Evolutionary conservation across 345 rosid species (phyloP).

Genomic region (Gossypium longicalyx): DNA sequence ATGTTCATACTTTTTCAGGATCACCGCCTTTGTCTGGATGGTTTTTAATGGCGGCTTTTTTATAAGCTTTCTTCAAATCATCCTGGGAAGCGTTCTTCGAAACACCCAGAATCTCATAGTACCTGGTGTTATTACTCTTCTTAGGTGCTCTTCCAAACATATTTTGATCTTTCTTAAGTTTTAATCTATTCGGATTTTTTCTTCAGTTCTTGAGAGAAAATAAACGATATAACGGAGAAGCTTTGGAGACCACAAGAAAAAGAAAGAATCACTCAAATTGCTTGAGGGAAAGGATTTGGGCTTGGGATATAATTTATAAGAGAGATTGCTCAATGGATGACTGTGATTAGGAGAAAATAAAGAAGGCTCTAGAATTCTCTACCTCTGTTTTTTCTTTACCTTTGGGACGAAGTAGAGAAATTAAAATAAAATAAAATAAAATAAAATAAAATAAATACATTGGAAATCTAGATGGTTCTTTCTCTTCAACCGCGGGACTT

Average conservation of each 20-base stretch:
- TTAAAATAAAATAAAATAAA: neutral
- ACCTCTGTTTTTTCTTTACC: neutral
- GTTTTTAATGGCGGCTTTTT: slow-evolving; percentile 86
- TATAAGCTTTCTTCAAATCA: slow-evolving; percentile 86
- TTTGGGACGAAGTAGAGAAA: no score
- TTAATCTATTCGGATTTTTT: neutral
- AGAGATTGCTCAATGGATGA: neutral
- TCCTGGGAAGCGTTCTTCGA: slow-evolving; percentile 69
- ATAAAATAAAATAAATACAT: neutral
- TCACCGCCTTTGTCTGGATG: slow-evolving; percentile 99
- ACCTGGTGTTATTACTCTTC: slow-evolving; percentile 76
- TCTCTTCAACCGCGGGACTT: neutral
- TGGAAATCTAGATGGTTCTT: neutral
- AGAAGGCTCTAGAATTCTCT: slow-evolving; percentile 15
- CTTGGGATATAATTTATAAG: neutral
- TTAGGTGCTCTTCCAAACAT: slow-evolving; percentile 81
- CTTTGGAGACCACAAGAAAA: neutral
- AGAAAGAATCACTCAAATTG: no score
- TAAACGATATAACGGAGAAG: neutral
- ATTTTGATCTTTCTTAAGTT: slow-evolving; percentile 4
- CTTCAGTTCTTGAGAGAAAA: no score
- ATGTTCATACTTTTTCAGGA: slow-evolving; percentile 65
- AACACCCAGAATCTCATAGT: slow-evolving; percentile 82
- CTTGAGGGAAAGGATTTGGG: neutral
- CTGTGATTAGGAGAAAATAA: neutral